Base-by-base conservation (phyloP, 1,284 basidiomycete species). In the Marasmius sp. region DNA sequence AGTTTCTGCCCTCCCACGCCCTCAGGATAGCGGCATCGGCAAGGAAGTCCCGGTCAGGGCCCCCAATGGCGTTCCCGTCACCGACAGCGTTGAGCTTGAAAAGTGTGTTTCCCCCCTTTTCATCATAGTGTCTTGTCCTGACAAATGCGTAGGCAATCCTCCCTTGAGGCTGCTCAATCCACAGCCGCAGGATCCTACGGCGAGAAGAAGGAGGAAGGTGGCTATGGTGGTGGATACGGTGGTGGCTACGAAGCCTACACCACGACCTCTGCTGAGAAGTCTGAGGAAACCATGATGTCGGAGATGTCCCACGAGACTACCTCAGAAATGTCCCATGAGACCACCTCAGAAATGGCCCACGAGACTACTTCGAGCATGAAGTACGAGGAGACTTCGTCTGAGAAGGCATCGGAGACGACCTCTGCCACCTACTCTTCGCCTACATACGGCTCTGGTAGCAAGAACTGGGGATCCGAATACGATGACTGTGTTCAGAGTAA, bases 401-500 rank as follows among this genome's bases (percentile, higher is more conserved):
- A 43, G 41, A 16, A 47, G 45, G 45, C 16, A 20, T 47, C 45
- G 37, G 47, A 43, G 14, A 50, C 50, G 10, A 54, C 61, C 14
- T 59, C 64, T 56, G 53, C 52, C 27, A 67, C 75, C 36, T 77
- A 78, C 67, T 72, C 77, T 41, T 76, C 78, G 14, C 78, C 78
- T 27, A 73, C 78, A 5, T 89, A 91, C 70, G 88, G 88, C n/a
- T 90, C 89, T 27, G 89, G 88, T 61, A 80, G 74, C 68, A 77
- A 76, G 58, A 84, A 77, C 75, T 89, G 85, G 85, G 79, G 77
- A 65, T 79, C 78, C 36, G 79, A 78, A 57, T 91, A 90, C 78
- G 77, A 88, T 67, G 79, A 80, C 75, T 92, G 89, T 71, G 88
- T 91, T 55, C 82, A 87, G 67, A 84, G 88, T 90, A 68, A 74